Evolutionary conservation across 768 basidiomycete species (phyloP).

Genomic region (Xanthoconium purpureum): DNA sequence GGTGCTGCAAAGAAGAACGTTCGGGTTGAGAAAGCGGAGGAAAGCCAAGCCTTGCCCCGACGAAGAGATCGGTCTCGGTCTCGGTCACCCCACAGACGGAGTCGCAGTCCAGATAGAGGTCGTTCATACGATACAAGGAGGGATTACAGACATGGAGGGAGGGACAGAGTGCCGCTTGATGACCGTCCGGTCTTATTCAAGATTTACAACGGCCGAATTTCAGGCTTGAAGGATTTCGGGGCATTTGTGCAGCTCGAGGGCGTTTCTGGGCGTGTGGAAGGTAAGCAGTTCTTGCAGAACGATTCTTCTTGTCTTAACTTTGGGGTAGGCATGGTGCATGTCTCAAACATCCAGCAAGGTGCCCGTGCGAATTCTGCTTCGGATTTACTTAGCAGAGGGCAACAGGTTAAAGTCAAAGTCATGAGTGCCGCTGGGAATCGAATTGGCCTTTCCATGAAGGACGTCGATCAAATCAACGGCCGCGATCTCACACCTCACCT

Average conservation of each 20-base stretch:
- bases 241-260: constrained; percentile 93
- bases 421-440: constrained; percentile 86
- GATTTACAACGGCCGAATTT: constrained; percentile 86
- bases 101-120: constrained; percentile 60
- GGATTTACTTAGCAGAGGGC: constrained; percentile 82
- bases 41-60: constrained; percentile 57
- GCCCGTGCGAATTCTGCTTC: constrained; percentile 82
- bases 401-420: constrained; percentile 92
- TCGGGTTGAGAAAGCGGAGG: constrained; percentile 40
- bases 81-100: constrained; percentile 46
- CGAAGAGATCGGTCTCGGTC: constrained; percentile 48
- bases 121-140: constrained; percentile 43
- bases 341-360: constrained; percentile 86
- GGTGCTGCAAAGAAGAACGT: constrained; percentile 62
- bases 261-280: constrained; percentile 80
- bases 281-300: constrained; percentile 42
- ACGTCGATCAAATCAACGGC: constrained; percentile 89
- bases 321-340: constrained; percentile 87
- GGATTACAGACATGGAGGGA: constrained; percentile 40
- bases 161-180: constrained; percentile 48
- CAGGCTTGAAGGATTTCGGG: constrained; percentile 90
- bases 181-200: constrained; percentile 89
- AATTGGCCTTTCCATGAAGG: constrained; percentile 92
- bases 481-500: constrained; percentile 93
- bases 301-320: constrained; percentile 1